These are phyloP conservation scores for Colletotrichum limetticola DNA, from an alignment of 2,329 filamentous ascomycete species.

Conservation along the genomic window DNA sequence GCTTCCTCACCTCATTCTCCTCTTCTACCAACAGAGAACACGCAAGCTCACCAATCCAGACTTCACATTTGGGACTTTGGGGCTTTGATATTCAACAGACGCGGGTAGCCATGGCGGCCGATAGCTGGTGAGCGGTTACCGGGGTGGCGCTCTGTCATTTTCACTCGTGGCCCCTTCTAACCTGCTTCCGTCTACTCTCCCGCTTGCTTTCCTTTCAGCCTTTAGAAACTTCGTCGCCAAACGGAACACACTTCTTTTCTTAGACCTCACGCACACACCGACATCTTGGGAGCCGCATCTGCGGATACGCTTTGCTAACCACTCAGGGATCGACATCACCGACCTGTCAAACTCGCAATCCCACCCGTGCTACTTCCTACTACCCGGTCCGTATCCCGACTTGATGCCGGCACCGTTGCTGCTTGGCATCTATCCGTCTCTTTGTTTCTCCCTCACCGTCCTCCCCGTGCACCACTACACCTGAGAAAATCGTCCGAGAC, in stretches of 20 bases:
- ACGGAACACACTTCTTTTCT: not conserved
- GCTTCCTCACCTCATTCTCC: not conserved
- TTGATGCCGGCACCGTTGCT: not conserved
- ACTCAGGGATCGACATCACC: conserved; percentile 8
- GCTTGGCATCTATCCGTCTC: not conserved
- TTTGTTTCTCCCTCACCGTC: not conserved
- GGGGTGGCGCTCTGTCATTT: conserved; percentile 32
- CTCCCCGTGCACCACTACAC: not conserved
- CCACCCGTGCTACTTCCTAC: conserved; percentile 2
- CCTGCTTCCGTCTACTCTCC: not conserved
- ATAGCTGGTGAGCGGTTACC: conserved; percentile 14
- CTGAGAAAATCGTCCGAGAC: not conserved
- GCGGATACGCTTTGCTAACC: not conserved
- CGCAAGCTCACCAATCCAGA: not conserved
- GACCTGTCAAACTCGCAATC: not conserved
- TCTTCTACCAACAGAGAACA: not conserved
- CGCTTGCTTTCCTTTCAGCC: conserved; percentile 2
- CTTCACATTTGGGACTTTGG: not conserved
- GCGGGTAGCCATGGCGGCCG: not conserved
- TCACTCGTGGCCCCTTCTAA: conserved; percentile 6
- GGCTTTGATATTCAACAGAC: not conserved
- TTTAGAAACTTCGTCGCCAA: not conserved
- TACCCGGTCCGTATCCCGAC: not conserved
- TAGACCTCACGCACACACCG: not conserved
- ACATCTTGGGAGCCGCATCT: not conserved